These are phyloP conservation scores for Kurtzmaniella quercitrusa DNA, from an alignment of 1,139 yeast genomes.

Conservation along the genomic window DNA sequence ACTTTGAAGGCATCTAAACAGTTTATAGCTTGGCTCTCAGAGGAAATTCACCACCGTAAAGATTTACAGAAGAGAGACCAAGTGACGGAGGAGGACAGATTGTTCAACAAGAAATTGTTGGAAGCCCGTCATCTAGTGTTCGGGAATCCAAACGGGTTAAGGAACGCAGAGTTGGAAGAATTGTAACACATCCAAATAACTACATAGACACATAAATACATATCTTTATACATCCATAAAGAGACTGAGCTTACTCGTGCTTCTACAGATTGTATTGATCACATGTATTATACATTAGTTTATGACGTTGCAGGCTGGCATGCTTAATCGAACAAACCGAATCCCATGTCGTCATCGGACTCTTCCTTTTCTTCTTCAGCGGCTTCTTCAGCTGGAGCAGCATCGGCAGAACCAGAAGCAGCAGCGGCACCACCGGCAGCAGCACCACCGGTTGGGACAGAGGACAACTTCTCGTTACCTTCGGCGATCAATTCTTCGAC, in stretches of 20 bases:
- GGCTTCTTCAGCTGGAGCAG: constrained; percentile 67
- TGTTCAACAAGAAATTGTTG: constrained; percentile 44
- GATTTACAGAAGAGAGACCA: constrained; percentile 24
- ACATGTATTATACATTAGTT: constrained; percentile 3
- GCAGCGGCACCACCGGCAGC: constrained; percentile 71
- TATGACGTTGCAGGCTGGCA: constrained; percentile 3
- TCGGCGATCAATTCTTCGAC: constrained; percentile 90
- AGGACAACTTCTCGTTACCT: constrained; percentile 92
- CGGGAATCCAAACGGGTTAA: constrained; percentile 72
- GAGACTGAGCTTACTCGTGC: no score
- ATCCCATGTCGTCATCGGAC: constrained; percentile 53
- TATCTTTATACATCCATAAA: no score
- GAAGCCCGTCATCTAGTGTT: constrained; percentile 65
- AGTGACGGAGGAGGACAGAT: constrained; percentile 23
- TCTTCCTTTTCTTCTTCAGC: constrained; percentile 61
- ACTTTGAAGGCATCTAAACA: constrained; percentile 23
- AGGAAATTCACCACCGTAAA: constrained; percentile 39
- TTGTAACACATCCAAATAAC: constrained; percentile 20
- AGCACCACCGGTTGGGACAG: constrained; percentile 98
- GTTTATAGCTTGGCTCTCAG: constrained; percentile 61
- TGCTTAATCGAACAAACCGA: constrained; percentile 50
- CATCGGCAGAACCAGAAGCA: constrained; percentile 65
- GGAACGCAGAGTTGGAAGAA: constrained; percentile 57
- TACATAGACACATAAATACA: constrained; percentile 1
- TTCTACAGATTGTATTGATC: background rate